These are phyloP conservation scores for Rhodotorula mucilaginosa DNA, from an alignment of 1,284 basidiomycete species.

Conservation along the genomic window DNA sequence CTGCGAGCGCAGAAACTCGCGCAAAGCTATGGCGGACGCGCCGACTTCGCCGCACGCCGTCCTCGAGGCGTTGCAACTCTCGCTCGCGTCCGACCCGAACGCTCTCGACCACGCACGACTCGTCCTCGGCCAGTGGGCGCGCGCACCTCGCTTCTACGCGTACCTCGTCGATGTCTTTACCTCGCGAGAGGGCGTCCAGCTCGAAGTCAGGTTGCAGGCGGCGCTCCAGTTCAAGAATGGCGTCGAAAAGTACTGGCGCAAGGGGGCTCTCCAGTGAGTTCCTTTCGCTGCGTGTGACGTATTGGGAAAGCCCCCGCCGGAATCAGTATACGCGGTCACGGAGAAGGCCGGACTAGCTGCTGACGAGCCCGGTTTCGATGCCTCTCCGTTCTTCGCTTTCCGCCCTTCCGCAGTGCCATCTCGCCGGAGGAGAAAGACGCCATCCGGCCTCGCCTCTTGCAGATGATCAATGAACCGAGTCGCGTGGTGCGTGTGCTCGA, in stretches of 20 bases:
- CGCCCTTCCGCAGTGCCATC: constrained; percentile 25
- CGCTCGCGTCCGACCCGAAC: constrained; percentile 30
- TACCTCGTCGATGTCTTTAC: constrained; percentile 38
- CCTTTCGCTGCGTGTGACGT: too few relatives aligned
- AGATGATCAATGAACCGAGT: constrained; percentile 40
- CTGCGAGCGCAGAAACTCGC: background rate
- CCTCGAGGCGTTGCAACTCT: constrained; percentile 26
- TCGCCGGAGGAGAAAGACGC: constrained; percentile 31
- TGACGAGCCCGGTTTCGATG: background rate
- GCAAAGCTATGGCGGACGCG: constrained; percentile 1
- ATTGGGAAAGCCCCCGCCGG: too few relatives aligned
- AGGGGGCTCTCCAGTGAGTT: constrained; percentile 31
- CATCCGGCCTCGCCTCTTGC: constrained; percentile 37
- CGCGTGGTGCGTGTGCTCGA: constrained; percentile 24
- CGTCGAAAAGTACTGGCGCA: constrained; percentile 43
- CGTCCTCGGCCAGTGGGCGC: constrained; percentile 32
- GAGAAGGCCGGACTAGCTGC: too few relatives aligned
- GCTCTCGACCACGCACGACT: constrained; percentile 23
- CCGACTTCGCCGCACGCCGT: constrained; percentile 17
- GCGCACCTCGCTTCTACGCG: constrained; percentile 35
- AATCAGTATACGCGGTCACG: background rate
- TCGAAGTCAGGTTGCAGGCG: constrained; percentile 38
- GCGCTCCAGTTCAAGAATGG: constrained; percentile 44
- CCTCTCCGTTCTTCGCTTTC: background rate
- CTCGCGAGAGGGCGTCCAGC: constrained; percentile 3